phyloP scores from a whole-genome alignment of 371 early-diverging fungal species.

The Actinomortierella ambigua region DNA sequence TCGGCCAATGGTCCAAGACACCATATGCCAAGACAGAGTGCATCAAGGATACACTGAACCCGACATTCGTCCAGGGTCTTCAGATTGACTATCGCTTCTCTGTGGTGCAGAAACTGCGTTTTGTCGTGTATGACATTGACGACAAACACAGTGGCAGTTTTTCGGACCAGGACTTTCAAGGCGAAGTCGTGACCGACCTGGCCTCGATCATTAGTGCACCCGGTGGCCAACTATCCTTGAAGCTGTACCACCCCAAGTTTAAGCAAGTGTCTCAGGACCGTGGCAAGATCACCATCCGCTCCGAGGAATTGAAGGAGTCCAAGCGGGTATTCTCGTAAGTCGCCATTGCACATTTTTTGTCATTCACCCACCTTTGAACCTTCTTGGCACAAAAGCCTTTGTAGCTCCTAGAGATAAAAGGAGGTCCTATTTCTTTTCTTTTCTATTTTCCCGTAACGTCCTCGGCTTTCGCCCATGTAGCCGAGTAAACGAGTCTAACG shows the following conservation, averaged over 20 bases:
- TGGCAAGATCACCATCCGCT: conserved; percentile 20
- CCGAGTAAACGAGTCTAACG: no score
- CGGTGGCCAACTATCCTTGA: conserved; percentile 7
- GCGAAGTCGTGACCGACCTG: conserved; percentile 20
- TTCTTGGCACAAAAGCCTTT: not conserved
- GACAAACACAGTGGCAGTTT: conserved; percentile 15
- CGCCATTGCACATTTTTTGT: no score
- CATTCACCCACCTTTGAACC: no score
- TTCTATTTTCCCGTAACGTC: not conserved
- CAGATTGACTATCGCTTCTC: conserved; percentile 27
- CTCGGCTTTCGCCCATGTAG: no score
- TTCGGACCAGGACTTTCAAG: conserved; percentile 23
- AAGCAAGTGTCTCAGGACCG: not conserved
- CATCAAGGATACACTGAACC: conserved; percentile 34
- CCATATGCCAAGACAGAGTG: conserved; percentile 27
- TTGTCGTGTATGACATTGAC: conserved; percentile 35
- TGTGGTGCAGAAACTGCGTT: conserved; percentile 18
- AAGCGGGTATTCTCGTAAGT: conserved; percentile 25
- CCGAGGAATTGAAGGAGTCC: conserved; percentile 18
- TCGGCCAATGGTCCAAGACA: conserved; percentile 9
- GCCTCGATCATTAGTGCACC: conserved; percentile 21
- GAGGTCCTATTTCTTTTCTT: not conserved
- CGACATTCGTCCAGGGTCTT: conserved; percentile 19
- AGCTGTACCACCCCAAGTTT: conserved; percentile 15
- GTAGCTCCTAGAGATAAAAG: not conserved